These are phyloP conservation scores for Termitomyces bulborhizus DNA, from an alignment of 768 basidiomycete species.

Conservation along the genomic window DNA sequence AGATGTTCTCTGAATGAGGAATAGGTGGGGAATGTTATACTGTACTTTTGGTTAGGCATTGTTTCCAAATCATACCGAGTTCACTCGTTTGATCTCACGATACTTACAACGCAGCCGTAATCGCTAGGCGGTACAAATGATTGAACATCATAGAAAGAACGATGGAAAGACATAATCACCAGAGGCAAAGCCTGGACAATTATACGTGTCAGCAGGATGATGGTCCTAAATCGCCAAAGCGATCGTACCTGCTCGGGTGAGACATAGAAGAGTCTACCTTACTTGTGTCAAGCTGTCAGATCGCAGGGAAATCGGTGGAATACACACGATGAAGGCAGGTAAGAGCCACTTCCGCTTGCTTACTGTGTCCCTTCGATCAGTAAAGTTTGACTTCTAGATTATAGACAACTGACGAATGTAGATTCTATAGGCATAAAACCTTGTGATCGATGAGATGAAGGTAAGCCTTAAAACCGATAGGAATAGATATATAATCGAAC, in stretches of 20 bases:
- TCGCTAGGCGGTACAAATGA: not conserved
- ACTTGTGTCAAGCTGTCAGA: not conserved
- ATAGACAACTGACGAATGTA: not conserved
- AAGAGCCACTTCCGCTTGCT: not conserved
- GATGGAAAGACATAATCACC: not conserved
- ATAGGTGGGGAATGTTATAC: conserved; percentile 4
- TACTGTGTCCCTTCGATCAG: not conserved
- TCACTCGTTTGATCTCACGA: not conserved
- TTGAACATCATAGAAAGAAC: not conserved
- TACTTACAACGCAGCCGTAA: conserved; percentile 3
- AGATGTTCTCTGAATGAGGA: conserved; percentile 1
- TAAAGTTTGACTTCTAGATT: not conserved
- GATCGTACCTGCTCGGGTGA: not conserved
- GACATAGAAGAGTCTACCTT: not conserved
- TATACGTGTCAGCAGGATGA: not conserved
- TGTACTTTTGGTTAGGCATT: not conserved
- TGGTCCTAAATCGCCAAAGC: not conserved
- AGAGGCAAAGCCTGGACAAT: not conserved
- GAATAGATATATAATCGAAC: not conserved
- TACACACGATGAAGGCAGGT: not conserved
- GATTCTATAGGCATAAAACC: conserved; percentile 1
- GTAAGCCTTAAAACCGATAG: not conserved
- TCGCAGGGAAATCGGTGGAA: not conserved
- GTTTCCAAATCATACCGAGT: not conserved
- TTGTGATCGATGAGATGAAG: not conserved